phyloP scores from a whole-genome alignment of 2,329 filamentous ascomycete species.

The Coniochaeta prunicola region DNA sequence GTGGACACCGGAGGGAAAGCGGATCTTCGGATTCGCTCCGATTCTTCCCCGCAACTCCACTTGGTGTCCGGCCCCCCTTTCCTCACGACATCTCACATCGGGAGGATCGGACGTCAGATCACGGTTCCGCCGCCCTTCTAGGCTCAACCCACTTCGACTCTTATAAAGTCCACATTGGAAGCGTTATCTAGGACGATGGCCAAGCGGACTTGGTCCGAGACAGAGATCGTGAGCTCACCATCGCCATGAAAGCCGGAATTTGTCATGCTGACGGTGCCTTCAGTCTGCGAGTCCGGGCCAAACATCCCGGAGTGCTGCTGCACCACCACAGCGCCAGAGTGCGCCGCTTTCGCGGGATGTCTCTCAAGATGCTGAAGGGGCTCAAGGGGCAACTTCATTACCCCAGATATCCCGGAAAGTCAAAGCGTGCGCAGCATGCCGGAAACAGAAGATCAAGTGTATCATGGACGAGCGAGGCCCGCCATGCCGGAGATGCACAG shows the following conservation, averaged over 20 bases:
- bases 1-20: not conserved
- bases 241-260: not conserved
- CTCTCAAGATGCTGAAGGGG: not conserved
- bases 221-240: not conserved
- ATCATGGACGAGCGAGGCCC: conserved; percentile 31
- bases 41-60: not conserved
- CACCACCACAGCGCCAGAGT: not conserved
- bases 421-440: conserved; percentile 31
- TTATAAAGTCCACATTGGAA: not conserved
- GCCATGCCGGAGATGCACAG: conserved; percentile 28
- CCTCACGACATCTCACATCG: not conserved
- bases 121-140: not conserved
- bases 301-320: not conserved
- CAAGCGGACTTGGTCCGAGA: not conserved
- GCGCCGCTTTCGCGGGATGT: not conserved
- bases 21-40: not conserved
- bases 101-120: not conserved
- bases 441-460: conserved; percentile 35
- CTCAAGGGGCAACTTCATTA: not conserved
- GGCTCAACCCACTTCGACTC: not conserved
- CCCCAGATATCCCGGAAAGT: conserved; percentile 28
- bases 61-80: not conserved
- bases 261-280: not conserved
- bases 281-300: not conserved
- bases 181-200: not conserved